Base-by-base conservation (phyloP, 2,329 filamentous ascomycete genomes). In the Aspergillus flavus region DNA sequence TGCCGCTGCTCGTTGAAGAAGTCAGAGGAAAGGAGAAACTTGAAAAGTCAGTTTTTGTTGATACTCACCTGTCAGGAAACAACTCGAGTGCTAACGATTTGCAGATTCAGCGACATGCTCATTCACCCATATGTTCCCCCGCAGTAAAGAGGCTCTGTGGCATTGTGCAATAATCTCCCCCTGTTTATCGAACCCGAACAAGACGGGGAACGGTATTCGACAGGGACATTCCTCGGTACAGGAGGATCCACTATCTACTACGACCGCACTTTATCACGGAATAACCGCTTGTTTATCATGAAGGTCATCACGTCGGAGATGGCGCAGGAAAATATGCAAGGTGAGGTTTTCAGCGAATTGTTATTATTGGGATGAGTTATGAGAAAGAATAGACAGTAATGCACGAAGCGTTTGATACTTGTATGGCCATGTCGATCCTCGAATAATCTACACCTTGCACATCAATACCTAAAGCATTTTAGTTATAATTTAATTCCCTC, bases 1-100 rank as follows among this genome's bases (percentile, higher is more conserved):
- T 99, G 94, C 95, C 95, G 43, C 80, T 99, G 73, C 82, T 99
- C 64, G 92, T 96, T 1, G 94, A 99, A 78, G 95, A 99, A 82
- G 94, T 99, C 11, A 85, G 95, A 73, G 95, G 95, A 52, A 97
- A 96, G 84, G 94, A 98, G 75, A 94, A 89, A 80, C 82, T 99
- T 71, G 93, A 96, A 81, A 92, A 87, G 79, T 98, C 71, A 72
- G 79, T 73, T 34, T 50, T n/a, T 56, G 39, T n/a, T 56, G 36
- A 23, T 55, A 56, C n/a, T 45, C 57, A 62, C 28, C 30, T 19
- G 30, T 48, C 39, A 52, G 19, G 57, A 14, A 53, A 58, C 39
- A 28, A 41, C 36, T 36, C 45, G 26, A 57, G 62, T 58, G 48
- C 68, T 71, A 65, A 70, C 65, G 59, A 54, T 46, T 23, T 61